These are phyloP conservation scores for Aspergillus ibericus DNA, from an alignment of 2,329 filamentous ascomycete species.

Conservation along the genomic window DNA sequence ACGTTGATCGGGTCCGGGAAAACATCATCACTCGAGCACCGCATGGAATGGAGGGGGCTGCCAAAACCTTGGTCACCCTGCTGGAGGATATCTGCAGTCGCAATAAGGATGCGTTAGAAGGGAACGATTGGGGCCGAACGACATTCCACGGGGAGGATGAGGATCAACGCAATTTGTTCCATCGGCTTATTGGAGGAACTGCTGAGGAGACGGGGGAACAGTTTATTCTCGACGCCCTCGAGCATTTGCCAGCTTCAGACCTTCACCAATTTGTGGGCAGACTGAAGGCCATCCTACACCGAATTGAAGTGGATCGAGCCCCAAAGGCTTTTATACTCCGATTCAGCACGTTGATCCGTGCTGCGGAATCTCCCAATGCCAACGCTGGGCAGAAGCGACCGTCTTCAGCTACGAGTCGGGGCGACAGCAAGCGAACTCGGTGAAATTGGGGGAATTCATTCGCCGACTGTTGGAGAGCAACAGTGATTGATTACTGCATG, in stretches of 20 bases:
- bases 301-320: slow-evolving; percentile 47
- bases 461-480: neutral
- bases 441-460: slow-evolving; percentile 16
- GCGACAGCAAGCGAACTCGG: slow-evolving; percentile 35
- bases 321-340: slow-evolving; percentile 38
- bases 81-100: slow-evolving; percentile 39
- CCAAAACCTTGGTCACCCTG: slow-evolving; percentile 39
- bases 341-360: slow-evolving; percentile 33
- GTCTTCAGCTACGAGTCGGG: slow-evolving; percentile 26
- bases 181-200: slow-evolving; percentile 42
- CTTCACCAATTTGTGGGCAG: slow-evolving; percentile 32
- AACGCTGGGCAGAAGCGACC: slow-evolving; percentile 35
- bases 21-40: slow-evolving; percentile 38
- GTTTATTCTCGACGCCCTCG: slow-evolving; percentile 44
- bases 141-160: slow-evolving; percentile 39
- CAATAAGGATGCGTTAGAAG: slow-evolving; percentile 42
- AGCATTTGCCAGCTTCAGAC: slow-evolving; percentile 31
- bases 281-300: slow-evolving; percentile 35
- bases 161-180: slow-evolving; percentile 45
- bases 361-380: slow-evolving; percentile 25
- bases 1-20: slow-evolving; percentile 31
- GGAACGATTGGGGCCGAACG: slow-evolving; percentile 35
- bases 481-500: neutral
- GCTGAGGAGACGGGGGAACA: slow-evolving; percentile 30
- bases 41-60: slow-evolving; percentile 39